Conservation (phyloP, 2,329 filamentous ascomycete species). For the Nemania abortiva region DNA sequence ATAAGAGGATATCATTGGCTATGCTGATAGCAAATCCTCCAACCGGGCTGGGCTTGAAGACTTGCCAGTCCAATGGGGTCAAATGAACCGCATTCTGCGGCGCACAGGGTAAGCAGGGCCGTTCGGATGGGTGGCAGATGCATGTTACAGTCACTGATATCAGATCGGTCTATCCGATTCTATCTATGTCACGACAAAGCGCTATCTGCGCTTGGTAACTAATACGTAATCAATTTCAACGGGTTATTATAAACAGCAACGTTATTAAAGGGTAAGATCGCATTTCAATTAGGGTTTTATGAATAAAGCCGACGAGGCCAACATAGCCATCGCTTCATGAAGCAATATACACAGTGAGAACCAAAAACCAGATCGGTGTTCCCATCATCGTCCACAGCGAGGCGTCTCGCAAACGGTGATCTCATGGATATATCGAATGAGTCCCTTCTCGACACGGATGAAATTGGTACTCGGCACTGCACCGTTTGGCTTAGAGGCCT, state of each 20-base stretch:
- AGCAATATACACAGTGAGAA: neutral
- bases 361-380: no score
- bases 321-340: neutral
- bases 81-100: neutral
- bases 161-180: neutral
- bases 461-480: conserved; percentile 49
- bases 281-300: neutral
- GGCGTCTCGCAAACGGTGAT: conserved; percentile 44
- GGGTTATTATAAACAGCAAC: neutral
- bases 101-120: neutral
- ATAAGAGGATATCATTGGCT: neutral
- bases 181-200: neutral
- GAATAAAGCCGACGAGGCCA: neutral
- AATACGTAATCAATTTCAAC: neutral
- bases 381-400: conserved; percentile 43
- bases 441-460: conserved; percentile 48
- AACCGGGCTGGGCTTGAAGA: neutral
- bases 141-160: neutral
- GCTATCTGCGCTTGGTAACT: neutral
- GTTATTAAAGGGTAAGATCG: neutral
- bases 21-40: neutral
- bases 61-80: no score
- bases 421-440: conserved; percentile 51
- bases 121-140: neutral
- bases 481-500: conserved; percentile 42